Conservation (phyloP, 2,329 filamentous ascomycete species). For the Aspergillus quadrilineatus region DNA sequence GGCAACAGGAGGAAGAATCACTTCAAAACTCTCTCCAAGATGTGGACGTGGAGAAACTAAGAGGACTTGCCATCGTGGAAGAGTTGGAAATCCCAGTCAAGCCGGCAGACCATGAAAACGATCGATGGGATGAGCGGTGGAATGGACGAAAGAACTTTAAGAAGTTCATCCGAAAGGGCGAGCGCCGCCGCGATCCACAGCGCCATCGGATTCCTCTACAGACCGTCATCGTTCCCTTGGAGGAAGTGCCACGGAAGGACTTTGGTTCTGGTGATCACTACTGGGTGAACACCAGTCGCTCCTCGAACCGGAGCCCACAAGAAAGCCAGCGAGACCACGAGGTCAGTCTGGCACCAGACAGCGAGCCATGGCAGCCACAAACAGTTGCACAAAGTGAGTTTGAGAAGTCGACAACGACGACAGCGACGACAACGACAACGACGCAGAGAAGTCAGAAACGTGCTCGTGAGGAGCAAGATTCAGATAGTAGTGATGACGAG, state of each 20-base stretch:
- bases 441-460: constrained; percentile 32
- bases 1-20: constrained; percentile 54
- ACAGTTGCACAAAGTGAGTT: constrained; percentile 20
- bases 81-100: constrained; percentile 63
- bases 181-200: constrained; percentile 19
- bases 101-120: constrained; percentile 41
- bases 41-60: constrained; percentile 70
- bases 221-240: constrained; percentile 67
- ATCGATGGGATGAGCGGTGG: constrained; percentile 82
- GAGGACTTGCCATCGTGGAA: constrained; percentile 72
- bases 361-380: constrained; percentile 13
- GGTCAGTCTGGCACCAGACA: constrained; percentile 7
- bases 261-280: constrained; percentile 75
- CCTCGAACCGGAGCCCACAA: constrained; percentile 25
- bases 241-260: constrained; percentile 68
- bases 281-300: constrained; percentile 55
- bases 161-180: constrained; percentile 59
- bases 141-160: constrained; percentile 97
- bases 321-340: constrained; percentile 22
- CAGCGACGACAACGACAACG: constrained; percentile 11
- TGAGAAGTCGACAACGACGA: neutral
- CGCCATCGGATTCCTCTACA: constrained; percentile 44
- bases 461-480: constrained; percentile 42
- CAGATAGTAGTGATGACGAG: constrained; percentile 56
- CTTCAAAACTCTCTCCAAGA: constrained; percentile 57